Evolutionary conservation across 768 basidiomycete genomes (phyloP), one percentile per base, ranked within the genome.

Genomic region (Mrakia frigida): DNA sequence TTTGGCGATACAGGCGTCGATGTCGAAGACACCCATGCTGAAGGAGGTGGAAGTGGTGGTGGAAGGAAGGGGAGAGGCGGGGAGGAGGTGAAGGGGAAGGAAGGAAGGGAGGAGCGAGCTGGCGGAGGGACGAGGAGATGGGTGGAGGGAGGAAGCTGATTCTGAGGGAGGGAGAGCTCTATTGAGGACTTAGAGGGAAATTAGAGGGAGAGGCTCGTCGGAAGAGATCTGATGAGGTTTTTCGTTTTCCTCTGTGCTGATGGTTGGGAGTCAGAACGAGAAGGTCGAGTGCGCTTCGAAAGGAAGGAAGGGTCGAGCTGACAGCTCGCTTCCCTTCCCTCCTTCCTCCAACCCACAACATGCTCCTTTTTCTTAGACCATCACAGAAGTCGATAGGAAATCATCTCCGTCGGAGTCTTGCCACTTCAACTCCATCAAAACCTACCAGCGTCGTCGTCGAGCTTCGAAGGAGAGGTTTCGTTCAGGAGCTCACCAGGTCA

Each of bases 1-100:
- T 81, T 94, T 92, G 81, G 91, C 86, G 82, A 98, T 98, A 84
- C 94, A 98, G 78, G 92, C 93, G 87, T 98, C 94, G 82, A 98
- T 90, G 87, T 98, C 93, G 87, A 98, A 96, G 18, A 71, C 76
- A 39, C 70, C 76, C 76, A 77, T 77, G 25, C 5, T 52, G 16
- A 14, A 7, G 35, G 11, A 31, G 10, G 6, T n/a, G 37, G 33
- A 18, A 6, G 28, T 33, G 31, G 31, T 10, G 35, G 35, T 4
- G 21, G 11, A 2, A 25, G 37, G 23, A 53, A 23, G 25, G 25
- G 2, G 65, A 23, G 9, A 18, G 61, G 13, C 11, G 61, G 14
- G 25, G n/a, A 28, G 2, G 65, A 41, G 37, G 18, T 23, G 11
- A 37, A 10, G 37, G 13, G 25, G 65, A 39, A 37, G 35, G 14